Evolutionary conservation across 2,329 filamentous ascomycete genomes (phyloP).

Genomic region (Penicillium palitans): DNA sequence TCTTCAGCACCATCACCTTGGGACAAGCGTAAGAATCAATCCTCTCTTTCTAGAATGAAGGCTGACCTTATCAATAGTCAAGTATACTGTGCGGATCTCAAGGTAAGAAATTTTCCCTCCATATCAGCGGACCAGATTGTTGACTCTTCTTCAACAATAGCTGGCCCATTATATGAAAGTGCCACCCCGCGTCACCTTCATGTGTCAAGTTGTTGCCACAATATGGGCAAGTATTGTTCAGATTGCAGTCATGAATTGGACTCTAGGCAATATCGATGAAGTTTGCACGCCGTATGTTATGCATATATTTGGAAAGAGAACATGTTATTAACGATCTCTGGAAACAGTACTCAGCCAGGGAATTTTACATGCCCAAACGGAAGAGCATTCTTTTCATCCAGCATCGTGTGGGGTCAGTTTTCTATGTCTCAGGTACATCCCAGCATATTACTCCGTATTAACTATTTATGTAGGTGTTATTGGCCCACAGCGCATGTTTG

Average conservation of each 20-base stretch:
- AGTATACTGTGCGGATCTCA: conserved; percentile 19
- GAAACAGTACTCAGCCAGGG: conserved; percentile 43
- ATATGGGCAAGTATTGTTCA: conserved; percentile 50
- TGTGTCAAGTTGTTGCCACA: conserved; percentile 50
- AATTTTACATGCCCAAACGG: conserved; percentile 59
- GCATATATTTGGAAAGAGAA: background rate
- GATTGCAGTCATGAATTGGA: conserved; percentile 50
- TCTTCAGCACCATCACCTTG: conserved; percentile 29
- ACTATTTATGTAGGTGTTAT: conserved; percentile 55
- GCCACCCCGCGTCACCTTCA: conserved; percentile 50
- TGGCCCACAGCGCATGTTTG: conserved; percentile 66
- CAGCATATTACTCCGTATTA: conserved; percentile 37
- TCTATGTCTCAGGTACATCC: background rate
- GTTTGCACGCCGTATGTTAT: conserved; percentile 41
- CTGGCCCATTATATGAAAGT: conserved; percentile 34
- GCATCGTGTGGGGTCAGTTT: conserved; percentile 64
- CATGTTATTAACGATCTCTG: background rate
- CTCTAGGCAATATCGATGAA: conserved; percentile 44
- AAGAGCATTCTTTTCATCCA: conserved; percentile 63
- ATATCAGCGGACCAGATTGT: background rate
- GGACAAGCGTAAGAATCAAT: conserved; percentile 24
- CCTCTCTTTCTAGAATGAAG: background rate
- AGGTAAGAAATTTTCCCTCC: conserved; percentile 4
- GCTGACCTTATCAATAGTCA: conserved; percentile 12
- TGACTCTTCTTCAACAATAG: conserved; percentile 9